phyloP scores from a whole-genome alignment of 495 filamentous ascomycete species.

The Massariosphaeria phaeospora region DNA sequence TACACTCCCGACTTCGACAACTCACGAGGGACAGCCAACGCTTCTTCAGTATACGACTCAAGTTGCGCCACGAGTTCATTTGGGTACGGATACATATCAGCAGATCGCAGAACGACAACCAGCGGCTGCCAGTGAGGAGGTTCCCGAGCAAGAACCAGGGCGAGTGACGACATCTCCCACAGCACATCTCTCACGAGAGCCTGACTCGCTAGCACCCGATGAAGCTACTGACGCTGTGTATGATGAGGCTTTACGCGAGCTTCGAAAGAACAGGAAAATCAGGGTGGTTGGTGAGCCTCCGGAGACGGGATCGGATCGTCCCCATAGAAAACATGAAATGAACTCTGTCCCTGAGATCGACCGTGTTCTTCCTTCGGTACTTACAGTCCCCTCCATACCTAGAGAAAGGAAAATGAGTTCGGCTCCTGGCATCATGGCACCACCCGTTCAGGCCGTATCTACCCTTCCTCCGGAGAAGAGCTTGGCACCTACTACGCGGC shows the following conservation, averaged over 20 bases:
- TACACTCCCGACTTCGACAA: background rate
- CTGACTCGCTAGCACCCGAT: slow-evolving; percentile 7
- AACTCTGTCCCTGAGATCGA: background rate
- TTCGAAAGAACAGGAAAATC: background rate
- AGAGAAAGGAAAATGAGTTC: slow-evolving; percentile 4
- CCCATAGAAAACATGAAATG: no score
- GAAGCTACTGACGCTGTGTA: background rate
- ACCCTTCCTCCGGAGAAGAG: background rate
- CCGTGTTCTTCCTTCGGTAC: background rate
- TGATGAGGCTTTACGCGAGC: background rate
- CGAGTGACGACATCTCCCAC: background rate
- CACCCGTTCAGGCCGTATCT: background rate
- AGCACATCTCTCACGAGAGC: slow-evolving; percentile 6
- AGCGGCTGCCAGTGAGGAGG: background rate
- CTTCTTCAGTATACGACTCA: background rate
- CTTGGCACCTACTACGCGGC: background rate
- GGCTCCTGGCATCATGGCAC: slow-evolving; percentile 11
- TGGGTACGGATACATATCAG: background rate
- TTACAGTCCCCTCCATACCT: background rate
- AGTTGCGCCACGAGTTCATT: background rate
- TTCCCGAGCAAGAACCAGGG: slow-evolving; percentile 12
- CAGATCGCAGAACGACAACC: background rate
- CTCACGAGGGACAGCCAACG: background rate
- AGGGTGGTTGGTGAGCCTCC: no score
- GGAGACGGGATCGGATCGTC: no score